Evolutionary conservation across 2,329 filamentous ascomycete genomes (phyloP).

Genomic region (Periconia macrospinosa): DNA sequence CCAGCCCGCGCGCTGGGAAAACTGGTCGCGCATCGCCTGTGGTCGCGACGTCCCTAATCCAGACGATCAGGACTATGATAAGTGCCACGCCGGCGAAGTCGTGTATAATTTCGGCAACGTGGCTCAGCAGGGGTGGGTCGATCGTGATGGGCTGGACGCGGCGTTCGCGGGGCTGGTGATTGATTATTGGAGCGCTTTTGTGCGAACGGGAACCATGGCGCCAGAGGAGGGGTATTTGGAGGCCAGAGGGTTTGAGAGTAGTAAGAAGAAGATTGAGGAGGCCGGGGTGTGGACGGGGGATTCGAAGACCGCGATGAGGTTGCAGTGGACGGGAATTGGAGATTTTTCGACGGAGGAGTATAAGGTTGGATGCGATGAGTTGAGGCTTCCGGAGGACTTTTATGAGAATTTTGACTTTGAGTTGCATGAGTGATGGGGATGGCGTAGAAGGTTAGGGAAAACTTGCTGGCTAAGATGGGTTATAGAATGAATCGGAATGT

Average conservation of each 20-base stretch:
- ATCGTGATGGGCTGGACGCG: conserved; percentile 42
- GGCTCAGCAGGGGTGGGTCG: conserved; percentile 32
- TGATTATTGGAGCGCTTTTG: conserved; percentile 41
- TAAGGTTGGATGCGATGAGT: conserved; percentile 2
- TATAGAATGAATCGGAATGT: no score
- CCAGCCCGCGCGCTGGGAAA: conserved; percentile 35
- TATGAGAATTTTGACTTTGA: conserved; percentile 3
- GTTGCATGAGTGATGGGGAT: neutral
- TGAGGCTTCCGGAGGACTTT: conserved; percentile 1
- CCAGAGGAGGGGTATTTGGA: conserved; percentile 30
- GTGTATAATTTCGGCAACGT: conserved; percentile 44
- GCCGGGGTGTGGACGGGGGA: conserved; percentile 30
- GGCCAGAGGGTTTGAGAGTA: conserved; percentile 31
- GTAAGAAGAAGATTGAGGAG: conserved; percentile 27
- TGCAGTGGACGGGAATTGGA: conserved; percentile 9
- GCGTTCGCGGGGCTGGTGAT: conserved; percentile 34
- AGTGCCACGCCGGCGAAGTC: conserved; percentile 48
- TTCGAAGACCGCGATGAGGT: neutral
- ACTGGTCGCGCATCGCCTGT: conserved; percentile 15
- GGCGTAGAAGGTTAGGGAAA: neutral
- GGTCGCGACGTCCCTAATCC: conserved; percentile 39
- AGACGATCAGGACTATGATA: conserved; percentile 42
- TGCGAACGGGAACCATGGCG: conserved; percentile 36
- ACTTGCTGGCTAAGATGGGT: no score
- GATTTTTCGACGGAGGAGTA: neutral